Percentiles rank a stretch among this genome's conserved stretches.
phyloP scores from a whole-genome alignment of 2,329 filamentous ascomycete species.

The Achaetomium macrosporum region DNA sequence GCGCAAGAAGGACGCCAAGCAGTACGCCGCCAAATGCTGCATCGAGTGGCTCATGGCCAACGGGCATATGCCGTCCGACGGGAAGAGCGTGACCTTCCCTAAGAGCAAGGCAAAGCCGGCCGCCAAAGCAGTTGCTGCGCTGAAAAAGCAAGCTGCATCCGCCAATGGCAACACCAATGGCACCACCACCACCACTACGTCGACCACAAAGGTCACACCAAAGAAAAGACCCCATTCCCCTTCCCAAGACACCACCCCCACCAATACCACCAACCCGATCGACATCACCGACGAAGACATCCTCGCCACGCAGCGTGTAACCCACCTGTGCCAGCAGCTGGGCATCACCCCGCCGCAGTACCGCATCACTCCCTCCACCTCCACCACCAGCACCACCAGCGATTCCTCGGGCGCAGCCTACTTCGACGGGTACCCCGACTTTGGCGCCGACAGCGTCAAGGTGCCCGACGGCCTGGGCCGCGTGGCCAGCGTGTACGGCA shows the following conservation, averaged over 20 bases:
- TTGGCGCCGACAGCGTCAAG: conserved; percentile 25
- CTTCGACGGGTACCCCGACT: conserved; percentile 35
- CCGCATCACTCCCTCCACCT: conserved; percentile 21
- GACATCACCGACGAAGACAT: conserved; percentile 8
- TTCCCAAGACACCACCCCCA: background rate
- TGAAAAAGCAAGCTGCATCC: background rate
- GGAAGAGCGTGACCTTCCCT: conserved; percentile 18
- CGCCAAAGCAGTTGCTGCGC: background rate
- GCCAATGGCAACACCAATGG: too few relatives aligned
- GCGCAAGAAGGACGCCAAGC: conserved; percentile 49
- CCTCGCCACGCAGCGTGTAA: conserved; percentile 26
- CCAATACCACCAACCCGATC: background rate
- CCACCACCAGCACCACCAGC: background rate
- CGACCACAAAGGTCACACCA: background rate
- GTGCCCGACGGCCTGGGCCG: conserved; percentile 31
- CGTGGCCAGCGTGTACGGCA: conserved; percentile 32
- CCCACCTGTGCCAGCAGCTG: conserved; percentile 31
- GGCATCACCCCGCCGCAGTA: conserved; percentile 33
- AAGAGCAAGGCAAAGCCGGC: conserved; percentile 8
- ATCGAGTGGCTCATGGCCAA: conserved; percentile 30
- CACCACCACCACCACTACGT: background rate
- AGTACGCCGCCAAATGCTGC: conserved; percentile 46
- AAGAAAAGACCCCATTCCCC: background rate
- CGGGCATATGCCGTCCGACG: conserved; percentile 27
- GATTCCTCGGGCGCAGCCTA: conserved; percentile 18